Percentiles rank a stretch among this genome's conserved stretches.
phyloP scores from a whole-genome alignment of 2,329 filamentous ascomycete species.

The Aspergillus sp. region DNA sequence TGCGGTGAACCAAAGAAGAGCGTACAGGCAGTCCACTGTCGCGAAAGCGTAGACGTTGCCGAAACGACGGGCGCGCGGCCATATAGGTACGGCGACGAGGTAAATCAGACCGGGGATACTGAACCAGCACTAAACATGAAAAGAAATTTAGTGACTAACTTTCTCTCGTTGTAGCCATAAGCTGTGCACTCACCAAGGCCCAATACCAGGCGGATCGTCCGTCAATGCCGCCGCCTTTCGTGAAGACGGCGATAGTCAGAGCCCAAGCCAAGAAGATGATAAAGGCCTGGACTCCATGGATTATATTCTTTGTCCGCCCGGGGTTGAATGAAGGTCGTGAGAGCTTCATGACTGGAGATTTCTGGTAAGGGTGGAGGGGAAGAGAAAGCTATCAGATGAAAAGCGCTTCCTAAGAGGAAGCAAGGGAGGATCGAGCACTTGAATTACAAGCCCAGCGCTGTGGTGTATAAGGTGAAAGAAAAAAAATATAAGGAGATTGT shows the following conservation, averaged over 20 bases:
- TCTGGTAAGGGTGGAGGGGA: slow-evolving; percentile 8
- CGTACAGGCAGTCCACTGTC: slow-evolving; percentile 52
- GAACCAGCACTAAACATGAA: slow-evolving; percentile 53
- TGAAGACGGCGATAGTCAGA: slow-evolving; percentile 58
- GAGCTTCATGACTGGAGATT: slow-evolving; percentile 21
- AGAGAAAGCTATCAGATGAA: slow-evolving; percentile 17
- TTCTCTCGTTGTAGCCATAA: background rate
- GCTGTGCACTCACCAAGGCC: slow-evolving; percentile 48
- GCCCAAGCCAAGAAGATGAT: slow-evolving; percentile 59
- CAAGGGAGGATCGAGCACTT: background rate
- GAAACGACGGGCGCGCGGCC: slow-evolving; percentile 56
- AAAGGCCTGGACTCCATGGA: slow-evolving; percentile 54
- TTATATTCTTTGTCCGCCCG: slow-evolving; percentile 54
- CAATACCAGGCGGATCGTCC: slow-evolving; percentile 57
- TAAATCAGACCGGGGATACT: slow-evolving; percentile 58
- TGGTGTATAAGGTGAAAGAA: background rate
- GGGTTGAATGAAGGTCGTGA: slow-evolving; percentile 41
- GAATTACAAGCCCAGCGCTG: too few relatives aligned
- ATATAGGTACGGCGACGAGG: slow-evolving; percentile 59
- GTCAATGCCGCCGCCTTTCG: slow-evolving; percentile 52
- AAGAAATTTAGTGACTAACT: background rate
- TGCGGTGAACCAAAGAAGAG: slow-evolving; percentile 58
- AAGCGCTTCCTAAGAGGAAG: slow-evolving; percentile 12
- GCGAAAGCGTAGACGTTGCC: slow-evolving; percentile 61
- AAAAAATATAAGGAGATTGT: background rate